Percentiles rank a stretch among this genome's conserved stretches.
These are phyloP conservation scores for Solanum phureja DNA, from an alignment of 257 asterid species.

Conservation along the genomic window DNA sequence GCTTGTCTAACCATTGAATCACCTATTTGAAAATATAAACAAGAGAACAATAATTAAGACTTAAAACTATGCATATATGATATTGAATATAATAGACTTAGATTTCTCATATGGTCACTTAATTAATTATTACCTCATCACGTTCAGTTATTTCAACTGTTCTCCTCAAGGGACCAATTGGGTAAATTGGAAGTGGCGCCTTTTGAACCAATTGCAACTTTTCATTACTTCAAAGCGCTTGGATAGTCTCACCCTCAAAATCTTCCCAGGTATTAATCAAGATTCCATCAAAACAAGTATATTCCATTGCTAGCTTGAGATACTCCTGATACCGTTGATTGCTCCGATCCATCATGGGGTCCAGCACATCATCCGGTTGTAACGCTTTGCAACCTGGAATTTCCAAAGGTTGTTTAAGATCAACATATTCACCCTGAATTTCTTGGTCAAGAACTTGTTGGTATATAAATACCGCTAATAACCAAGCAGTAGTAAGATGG, in stretches of 20 bases:
- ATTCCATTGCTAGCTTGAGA: background rate
- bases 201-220: background rate
- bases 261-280: slow-evolving; percentile 11
- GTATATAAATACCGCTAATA: background rate
- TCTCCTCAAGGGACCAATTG: slow-evolving; percentile 8
- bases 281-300: background rate
- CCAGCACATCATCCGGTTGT: background rate
- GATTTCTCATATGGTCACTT: too few relatives aligned
- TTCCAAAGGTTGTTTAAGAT: background rate
- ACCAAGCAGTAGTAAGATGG: slow-evolving; percentile 1
- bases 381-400: slow-evolving; percentile 10
- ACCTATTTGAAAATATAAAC: background rate
- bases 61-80: too few relatives aligned
- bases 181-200: background rate
- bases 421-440: slow-evolving; percentile 4
- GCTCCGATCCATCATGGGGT: slow-evolving; percentile 1
- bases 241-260: background rate
- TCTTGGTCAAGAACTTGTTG: slow-evolving; percentile 3
- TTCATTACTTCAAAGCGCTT: slow-evolving; percentile 3
- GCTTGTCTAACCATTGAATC: background rate
- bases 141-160: background rate
- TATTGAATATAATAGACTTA: too few relatives aligned
- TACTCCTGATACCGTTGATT: background rate
- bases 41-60: too few relatives aligned
- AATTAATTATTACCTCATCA: background rate